These are phyloP conservation scores for Wickerhamiella dianesei DNA, from an alignment of 805 yeast species.

Conservation along the genomic window DNA sequence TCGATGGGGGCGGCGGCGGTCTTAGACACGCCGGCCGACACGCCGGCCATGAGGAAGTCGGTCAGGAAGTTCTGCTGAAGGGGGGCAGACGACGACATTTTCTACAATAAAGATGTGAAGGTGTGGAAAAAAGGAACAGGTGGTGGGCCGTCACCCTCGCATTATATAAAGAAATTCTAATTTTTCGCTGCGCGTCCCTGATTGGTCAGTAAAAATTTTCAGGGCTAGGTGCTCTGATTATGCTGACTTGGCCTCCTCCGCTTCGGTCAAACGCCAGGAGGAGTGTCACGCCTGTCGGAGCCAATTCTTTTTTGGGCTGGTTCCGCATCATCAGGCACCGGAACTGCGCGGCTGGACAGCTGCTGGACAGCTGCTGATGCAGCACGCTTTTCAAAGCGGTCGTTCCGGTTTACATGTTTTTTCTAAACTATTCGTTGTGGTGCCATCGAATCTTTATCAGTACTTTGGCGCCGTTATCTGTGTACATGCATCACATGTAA, in stretches of 20 bases:
- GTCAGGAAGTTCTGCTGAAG: slow-evolving; percentile 23
- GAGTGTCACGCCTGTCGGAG: background rate
- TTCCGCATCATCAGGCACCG: background rate
- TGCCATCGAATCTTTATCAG: too few species aligned
- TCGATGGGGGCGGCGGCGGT: slow-evolving; percentile 93
- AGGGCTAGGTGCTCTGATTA: slow-evolving; percentile 2
- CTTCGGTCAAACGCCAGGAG: too few species aligned
- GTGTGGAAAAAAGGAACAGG: background rate
- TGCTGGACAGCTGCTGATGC: too few species aligned
- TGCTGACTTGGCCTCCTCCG: slow-evolving; percentile 1
- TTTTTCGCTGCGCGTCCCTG: slow-evolving; percentile 6
- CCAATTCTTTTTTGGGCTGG: background rate
- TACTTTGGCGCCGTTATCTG: too few species aligned
- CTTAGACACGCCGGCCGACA: slow-evolving; percentile 88
- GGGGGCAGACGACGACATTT: slow-evolving; percentile 7
- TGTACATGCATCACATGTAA: too few species aligned
- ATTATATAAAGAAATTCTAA: slow-evolving; percentile 9
- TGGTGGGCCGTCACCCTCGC: slow-evolving; percentile 1
- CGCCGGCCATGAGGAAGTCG: slow-evolving; percentile 93
- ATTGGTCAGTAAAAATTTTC: slow-evolving; percentile 8
- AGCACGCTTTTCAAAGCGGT: too few species aligned
- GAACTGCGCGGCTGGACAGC: too few species aligned
- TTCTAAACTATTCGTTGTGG: too few species aligned
- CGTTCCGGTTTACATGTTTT: too few species aligned
- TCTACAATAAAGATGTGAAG: background rate